phyloP scores from a whole-genome alignment of 2,329 filamentous ascomycete species.

The Xylaria sp. region DNA sequence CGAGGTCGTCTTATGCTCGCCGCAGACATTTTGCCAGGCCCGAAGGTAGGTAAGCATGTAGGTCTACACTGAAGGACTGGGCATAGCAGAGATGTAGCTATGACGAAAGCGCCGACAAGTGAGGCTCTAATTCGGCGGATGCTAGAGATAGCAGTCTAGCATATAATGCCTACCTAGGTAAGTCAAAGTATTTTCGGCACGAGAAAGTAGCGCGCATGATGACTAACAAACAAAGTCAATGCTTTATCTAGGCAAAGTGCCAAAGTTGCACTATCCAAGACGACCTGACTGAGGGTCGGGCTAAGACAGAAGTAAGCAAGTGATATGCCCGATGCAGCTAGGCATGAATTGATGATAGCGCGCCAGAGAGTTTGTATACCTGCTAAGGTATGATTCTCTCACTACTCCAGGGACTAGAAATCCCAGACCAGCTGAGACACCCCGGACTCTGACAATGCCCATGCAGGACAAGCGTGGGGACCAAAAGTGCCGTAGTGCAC shows the following conservation, averaged over 20 bases:
- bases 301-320: not conserved
- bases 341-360: not conserved
- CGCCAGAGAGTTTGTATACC: not conserved
- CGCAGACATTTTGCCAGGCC: not conserved
- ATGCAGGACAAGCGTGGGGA: conserved; percentile 7
- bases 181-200: too few species aligned
- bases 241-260: too few species aligned
- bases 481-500: conserved; percentile 1
- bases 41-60: not conserved
- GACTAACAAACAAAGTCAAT: too few species aligned
- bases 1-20: not conserved
- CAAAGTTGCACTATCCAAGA: too few species aligned
- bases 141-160: too few species aligned
- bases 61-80: not conserved
- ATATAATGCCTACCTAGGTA: too few species aligned
- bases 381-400: not conserved
- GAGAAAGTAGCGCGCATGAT: too few species aligned
- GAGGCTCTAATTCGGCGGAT: too few species aligned
- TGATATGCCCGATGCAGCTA: not conserved
- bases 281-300: not conserved
- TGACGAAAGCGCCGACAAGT: too few species aligned
- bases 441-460: conserved; percentile 4
- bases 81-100: not conserved
- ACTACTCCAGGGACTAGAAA: conserved; percentile 3
- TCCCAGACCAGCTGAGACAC: conserved; percentile 18